Evolutionary conservation across 345 rosid species (phyloP).

Genomic region (Hypericum androsaemum): DNA sequence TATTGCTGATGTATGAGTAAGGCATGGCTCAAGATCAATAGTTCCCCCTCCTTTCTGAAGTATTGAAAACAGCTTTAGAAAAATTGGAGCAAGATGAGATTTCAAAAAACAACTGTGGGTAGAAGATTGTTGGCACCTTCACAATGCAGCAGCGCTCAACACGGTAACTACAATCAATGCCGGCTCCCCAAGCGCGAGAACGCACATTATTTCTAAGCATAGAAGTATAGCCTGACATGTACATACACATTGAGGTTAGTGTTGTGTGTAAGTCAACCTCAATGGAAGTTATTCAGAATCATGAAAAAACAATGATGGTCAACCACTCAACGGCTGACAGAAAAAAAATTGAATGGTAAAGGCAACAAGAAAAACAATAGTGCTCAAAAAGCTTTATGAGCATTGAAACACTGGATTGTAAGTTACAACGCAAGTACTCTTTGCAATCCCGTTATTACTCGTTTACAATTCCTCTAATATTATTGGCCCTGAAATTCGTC

Average conservation of each 20-base stretch:
- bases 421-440: no score
- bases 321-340: no score
- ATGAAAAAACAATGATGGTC: no score
- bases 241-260: not conserved
- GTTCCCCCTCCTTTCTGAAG: constrained; percentile 95
- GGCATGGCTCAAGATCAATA: constrained; percentile 91
- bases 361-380: no score
- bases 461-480: no score
- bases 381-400: no score
- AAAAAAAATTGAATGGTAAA: no score
- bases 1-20: constrained; percentile 82
- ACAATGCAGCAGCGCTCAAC: constrained; percentile 94
- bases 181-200: constrained; percentile 99
- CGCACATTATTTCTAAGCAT: constrained; percentile 96
- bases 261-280: no score
- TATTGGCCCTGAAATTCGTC: no score
- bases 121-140: constrained; percentile 49
- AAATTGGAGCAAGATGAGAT: not conserved
- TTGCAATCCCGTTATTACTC: no score
- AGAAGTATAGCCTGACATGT: constrained; percentile 64
- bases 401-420: no score
- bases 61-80: constrained; percentile 1
- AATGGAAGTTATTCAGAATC: no score
- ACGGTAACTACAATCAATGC: constrained; percentile 91
- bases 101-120: constrained; percentile 7